Evolutionary conservation across 345 rosid species (phyloP).

Genomic region (Abelmoschus esculentus): DNA sequence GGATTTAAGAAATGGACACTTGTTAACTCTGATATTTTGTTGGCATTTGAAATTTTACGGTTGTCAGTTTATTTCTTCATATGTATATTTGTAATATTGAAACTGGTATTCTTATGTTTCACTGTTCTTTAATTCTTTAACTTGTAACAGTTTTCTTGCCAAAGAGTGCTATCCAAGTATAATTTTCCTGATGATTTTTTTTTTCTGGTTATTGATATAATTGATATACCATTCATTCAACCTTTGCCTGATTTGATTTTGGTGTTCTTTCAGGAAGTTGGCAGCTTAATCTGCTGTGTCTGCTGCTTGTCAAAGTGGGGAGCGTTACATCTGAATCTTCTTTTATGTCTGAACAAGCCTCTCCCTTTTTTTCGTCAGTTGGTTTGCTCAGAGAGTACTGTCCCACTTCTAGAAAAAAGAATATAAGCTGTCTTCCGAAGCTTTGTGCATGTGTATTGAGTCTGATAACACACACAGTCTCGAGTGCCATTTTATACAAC

Average conservation of each 20-base stretch:
- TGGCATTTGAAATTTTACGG: neutral
- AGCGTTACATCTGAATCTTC: constrained; percentile 41
- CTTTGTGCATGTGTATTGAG: constrained; percentile 49
- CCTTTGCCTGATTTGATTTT: neutral
- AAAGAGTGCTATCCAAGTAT: neutral
- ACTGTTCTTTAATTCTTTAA: neutral
- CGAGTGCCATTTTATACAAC: constrained; percentile 32
- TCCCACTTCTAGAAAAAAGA: constrained; percentile 18
- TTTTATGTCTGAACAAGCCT: constrained; percentile 91
- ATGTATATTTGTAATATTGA: neutral
- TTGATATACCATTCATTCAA: neutral
- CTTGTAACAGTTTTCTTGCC: neutral
- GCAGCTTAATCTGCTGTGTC: constrained; percentile 36
- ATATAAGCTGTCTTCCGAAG: constrained; percentile 25
- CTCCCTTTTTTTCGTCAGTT: constrained; percentile 49
- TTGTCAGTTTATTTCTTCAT: no score
- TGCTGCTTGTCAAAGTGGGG: constrained; percentile 47
- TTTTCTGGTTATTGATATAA: neutral
- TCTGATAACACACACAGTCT: constrained; percentile 8
- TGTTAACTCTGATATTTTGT: neutral
- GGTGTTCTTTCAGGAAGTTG: constrained; percentile 34
- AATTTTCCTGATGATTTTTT: neutral
- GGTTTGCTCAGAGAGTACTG: constrained; percentile 25
- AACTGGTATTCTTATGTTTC: neutral
- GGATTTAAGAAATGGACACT: neutral